phyloP scores from a whole-genome alignment of 495 filamentous ascomycete genomes.

The Annulohypoxylon nitens region DNA sequence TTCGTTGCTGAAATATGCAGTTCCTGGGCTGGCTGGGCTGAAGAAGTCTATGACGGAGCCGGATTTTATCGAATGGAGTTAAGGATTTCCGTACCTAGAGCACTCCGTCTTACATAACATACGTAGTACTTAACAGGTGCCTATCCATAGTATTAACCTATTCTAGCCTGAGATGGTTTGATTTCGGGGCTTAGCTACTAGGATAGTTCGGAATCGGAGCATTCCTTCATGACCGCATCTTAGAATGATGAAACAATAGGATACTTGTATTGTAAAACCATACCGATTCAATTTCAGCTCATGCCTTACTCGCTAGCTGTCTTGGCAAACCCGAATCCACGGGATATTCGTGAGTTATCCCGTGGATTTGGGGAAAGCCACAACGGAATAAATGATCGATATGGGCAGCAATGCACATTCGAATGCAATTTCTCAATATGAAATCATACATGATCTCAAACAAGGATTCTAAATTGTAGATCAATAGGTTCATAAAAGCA shows the following conservation, averaged over 20 bases:
- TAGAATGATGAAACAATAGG: neutral
- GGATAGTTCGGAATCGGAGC: constrained; percentile 1
- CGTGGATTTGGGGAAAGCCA: neutral
- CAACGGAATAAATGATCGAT: neutral
- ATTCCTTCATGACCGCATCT: neutral
- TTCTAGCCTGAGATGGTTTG: neutral
- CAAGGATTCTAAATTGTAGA: neutral
- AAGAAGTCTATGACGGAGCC: constrained; percentile 1
- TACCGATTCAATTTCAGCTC: neutral
- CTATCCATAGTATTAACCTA: neutral
- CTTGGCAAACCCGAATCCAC: constrained; percentile 3
- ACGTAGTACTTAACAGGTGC: constrained; percentile 8
- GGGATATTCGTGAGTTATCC: neutral
- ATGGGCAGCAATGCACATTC: neutral
- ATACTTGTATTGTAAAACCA: neutral
- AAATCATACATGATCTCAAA: neutral
- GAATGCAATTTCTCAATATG: neutral
- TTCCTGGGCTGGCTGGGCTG: neutral
- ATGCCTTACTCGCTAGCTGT: neutral
- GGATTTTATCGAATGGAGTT: neutral
- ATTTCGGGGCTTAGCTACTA: neutral
- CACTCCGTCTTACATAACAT: constrained; percentile 8
- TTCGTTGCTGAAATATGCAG: neutral
- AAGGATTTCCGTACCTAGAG: neutral
- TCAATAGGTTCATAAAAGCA: neutral